phyloP scores from a whole-genome alignment of 352 stramenopile species.

The Globisporangium paroecandrum region DNA sequence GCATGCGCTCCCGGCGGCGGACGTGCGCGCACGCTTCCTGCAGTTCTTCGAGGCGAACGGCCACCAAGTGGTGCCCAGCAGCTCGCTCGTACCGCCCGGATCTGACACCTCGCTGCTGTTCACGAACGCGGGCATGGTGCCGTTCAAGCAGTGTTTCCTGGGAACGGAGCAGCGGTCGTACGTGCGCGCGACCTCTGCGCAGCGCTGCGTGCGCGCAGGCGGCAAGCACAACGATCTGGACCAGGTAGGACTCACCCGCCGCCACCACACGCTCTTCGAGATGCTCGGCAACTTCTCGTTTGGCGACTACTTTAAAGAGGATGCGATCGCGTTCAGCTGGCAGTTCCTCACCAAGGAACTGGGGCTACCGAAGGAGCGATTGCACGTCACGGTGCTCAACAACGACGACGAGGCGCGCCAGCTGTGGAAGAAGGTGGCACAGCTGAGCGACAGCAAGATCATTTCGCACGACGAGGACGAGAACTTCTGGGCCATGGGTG shows the following conservation, averaged over 20 bases:
- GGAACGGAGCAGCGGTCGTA: conserved; percentile 78
- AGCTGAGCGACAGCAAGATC: conserved; percentile 50
- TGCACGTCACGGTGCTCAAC: conserved; percentile 69
- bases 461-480: conserved; percentile 81
- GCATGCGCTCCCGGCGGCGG: conserved; percentile 38
- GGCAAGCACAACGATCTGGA: conserved; percentile 99
- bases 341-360: conserved; percentile 92
- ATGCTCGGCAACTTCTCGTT: conserved; percentile 99
- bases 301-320: conserved; percentile 97
- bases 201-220: conserved; percentile 96
- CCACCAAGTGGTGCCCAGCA: conserved; percentile 61
- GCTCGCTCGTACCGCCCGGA: conserved; percentile 75
- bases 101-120: conserved; percentile 94
- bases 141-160: conserved; percentile 91
- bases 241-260: conserved; percentile 95
- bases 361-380: conserved; percentile 40
- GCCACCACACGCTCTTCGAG: conserved; percentile 99
- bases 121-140: conserved; percentile 97
- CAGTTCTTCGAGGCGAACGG: conserved; percentile 62
- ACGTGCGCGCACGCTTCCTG: conserved; percentile 59
- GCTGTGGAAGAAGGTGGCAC: conserved; percentile 55
- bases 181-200: conserved; percentile 90
- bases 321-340: conserved; percentile 94
- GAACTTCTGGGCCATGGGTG: conserved; percentile 98
- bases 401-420: conserved; percentile 58